phyloP scores from a whole-genome alignment of 2,329 filamentous ascomycete species.

The Xylariaceae sp. region DNA sequence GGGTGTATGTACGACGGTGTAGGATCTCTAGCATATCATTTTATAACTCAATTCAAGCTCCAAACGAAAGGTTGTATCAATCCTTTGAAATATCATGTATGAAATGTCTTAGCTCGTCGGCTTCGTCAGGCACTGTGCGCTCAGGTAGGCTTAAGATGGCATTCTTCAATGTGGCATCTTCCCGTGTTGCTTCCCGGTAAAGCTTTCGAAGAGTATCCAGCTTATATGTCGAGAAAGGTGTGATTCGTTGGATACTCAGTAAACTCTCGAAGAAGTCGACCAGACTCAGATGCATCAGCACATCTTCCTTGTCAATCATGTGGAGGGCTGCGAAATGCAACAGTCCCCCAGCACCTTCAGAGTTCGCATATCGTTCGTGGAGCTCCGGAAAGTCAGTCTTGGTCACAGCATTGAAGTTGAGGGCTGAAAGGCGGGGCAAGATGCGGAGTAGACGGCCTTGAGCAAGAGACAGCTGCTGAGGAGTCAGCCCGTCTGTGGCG shows the following conservation, averaged over 20 bases:
- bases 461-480: constrained; percentile 55
- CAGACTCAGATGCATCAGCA: constrained; percentile 57
- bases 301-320: constrained; percentile 59
- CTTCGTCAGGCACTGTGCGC: constrained; percentile 58
- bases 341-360: constrained; percentile 47
- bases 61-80: constrained; percentile 33
- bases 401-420: constrained; percentile 53
- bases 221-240: constrained; percentile 46
- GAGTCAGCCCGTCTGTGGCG: constrained; percentile 33
- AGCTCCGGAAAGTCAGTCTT: constrained; percentile 47
- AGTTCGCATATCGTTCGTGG: constrained; percentile 36
- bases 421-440: constrained; percentile 55
- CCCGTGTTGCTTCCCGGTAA: constrained; percentile 49
- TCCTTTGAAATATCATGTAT: constrained; percentile 48
- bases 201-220: constrained; percentile 48
- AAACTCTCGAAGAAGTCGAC: constrained; percentile 62
- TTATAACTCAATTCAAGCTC: neutral
- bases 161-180: constrained; percentile 48
- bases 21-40: neutral
- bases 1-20: neutral
- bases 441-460: constrained; percentile 61
- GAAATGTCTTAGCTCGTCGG: constrained; percentile 54
- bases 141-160: constrained; percentile 54
- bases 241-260: constrained; percentile 55
- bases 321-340: constrained; percentile 58